These are phyloP conservation scores for Fraxinus anomala DNA, from an alignment of 257 asterid species.

Conservation along the genomic window DNA sequence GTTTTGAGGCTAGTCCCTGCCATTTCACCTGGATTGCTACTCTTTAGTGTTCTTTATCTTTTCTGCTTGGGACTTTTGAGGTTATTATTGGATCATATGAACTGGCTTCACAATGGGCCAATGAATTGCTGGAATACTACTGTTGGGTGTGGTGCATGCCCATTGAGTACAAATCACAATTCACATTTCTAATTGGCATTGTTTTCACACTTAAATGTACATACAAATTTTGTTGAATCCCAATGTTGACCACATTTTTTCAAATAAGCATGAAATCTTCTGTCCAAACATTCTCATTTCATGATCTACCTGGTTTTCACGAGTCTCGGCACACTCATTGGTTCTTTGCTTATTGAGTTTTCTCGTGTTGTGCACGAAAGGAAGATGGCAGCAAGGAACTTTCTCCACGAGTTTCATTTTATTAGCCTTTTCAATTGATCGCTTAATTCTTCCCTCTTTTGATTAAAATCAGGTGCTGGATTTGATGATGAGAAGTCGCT, in stretches of 20 bases:
- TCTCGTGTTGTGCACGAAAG: not conserved
- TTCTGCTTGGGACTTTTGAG: not conserved
- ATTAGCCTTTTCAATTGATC: constrained; percentile 14
- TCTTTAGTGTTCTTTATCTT: too few species aligned
- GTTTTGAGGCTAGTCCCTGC: not conserved
- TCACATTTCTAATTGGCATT: constrained; percentile 19
- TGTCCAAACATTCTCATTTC: not conserved
- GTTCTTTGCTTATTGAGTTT: not conserved
- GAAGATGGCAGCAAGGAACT: not conserved
- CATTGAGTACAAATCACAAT: not conserved
- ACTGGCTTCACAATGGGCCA: not conserved
- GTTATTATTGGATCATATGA: not conserved
- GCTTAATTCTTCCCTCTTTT: constrained; percentile 16
- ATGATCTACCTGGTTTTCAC: constrained; percentile 8
- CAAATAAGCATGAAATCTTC: not conserved
- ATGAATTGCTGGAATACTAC: not conserved
- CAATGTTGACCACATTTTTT: not conserved
- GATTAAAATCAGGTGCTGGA: constrained; percentile 70
- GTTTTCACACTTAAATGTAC: not conserved
- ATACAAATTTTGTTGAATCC: too few species aligned
- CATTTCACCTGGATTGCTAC: too few species aligned
- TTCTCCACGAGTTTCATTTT: not conserved
- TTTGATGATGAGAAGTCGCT: constrained; percentile 91
- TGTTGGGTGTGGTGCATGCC: not conserved
- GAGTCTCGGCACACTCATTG: not conserved